A percentile compares a stretch with the other conserved stretches of the same genome.
Conservation (phyloP, 768 basidiomycete genomes). For the Leccinum broughii region DNA sequence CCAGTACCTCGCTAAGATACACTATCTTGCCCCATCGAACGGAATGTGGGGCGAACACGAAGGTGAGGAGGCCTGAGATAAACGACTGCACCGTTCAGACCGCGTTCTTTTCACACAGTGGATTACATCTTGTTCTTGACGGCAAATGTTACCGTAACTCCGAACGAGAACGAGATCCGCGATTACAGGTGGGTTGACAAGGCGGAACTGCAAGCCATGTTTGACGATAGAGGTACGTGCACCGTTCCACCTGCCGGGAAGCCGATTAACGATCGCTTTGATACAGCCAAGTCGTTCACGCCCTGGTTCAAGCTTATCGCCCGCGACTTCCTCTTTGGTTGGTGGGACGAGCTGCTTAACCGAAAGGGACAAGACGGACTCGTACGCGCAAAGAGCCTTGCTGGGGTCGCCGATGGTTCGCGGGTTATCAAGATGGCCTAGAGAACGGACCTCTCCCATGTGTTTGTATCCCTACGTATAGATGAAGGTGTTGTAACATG, state of each 20-base stretch:
- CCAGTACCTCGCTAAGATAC: conserved; percentile 94
- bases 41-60: conserved; percentile 99
- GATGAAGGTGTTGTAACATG: not conserved
- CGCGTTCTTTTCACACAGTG: conserved; percentile 50
- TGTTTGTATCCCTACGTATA: not conserved
- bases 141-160: conserved; percentile 75
- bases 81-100: conserved; percentile 6
- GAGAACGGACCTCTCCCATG: not conserved
- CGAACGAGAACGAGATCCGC: conserved; percentile 90
- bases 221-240: conserved; percentile 67
- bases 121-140: conserved; percentile 98
- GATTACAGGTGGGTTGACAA: conserved; percentile 91
- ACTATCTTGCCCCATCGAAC: conserved; percentile 92
- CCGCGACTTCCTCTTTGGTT: conserved; percentile 93
- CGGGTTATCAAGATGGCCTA: conserved; percentile 70
- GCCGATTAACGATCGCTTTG: not conserved
- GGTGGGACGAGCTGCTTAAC: conserved; percentile 91
- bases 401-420: conserved; percentile 66
- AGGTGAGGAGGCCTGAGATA: conserved; percentile 49
- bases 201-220: conserved; percentile 88
- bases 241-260: conserved; percentile 2
- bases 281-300: conserved; percentile 82
- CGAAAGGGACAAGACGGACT: conserved; percentile 58
- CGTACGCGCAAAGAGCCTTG: conserved; percentile 50
- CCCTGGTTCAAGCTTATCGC: conserved; percentile 99